A percentile compares a stretch with the other conserved stretches of the same genome.
These are phyloP conservation scores for Geotrichum ghanense DNA, from an alignment of 805 yeast species.

Conservation along the genomic window DNA sequence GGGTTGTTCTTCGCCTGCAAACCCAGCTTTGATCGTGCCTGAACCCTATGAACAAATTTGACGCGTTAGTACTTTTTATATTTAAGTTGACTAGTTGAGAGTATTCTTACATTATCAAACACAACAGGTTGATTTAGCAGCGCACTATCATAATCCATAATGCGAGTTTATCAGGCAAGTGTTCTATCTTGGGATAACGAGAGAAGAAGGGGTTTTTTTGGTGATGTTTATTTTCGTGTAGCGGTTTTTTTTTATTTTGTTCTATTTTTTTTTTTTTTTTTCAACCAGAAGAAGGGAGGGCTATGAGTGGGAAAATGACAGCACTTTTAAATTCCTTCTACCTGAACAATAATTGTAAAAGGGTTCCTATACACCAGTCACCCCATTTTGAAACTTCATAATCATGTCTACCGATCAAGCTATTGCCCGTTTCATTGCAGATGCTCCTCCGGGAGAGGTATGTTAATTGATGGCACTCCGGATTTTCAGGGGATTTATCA, in stretches of 20 bases:
- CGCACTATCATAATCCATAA: slow-evolving; percentile 22
- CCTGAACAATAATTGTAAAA: too few species aligned
- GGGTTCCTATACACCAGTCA: too few species aligned
- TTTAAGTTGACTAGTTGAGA: neutral
- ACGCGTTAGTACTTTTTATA: neutral
- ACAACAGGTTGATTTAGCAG: slow-evolving; percentile 63
- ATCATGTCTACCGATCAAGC: slow-evolving; percentile 11
- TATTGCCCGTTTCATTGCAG: slow-evolving; percentile 29
- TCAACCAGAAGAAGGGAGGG: neutral
- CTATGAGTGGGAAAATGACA: too few species aligned
- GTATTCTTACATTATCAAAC: slow-evolving; percentile 43
- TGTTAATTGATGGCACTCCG: slow-evolving; percentile 9
- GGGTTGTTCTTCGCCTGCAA: slow-evolving; percentile 87
- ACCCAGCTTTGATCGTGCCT: slow-evolving; percentile 76
- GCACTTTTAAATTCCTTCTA: too few species aligned
- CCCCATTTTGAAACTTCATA: too few species aligned
- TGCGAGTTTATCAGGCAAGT: neutral
- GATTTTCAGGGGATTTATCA: slow-evolving; percentile 5
- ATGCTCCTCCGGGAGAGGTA: slow-evolving; percentile 49
- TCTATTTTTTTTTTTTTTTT: neutral
- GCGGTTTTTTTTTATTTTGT: neutral
- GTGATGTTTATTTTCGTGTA: neutral
- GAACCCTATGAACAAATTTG: slow-evolving; percentile 42
- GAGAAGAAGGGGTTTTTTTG: neutral
- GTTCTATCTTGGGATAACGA: too few species aligned